phyloP scores from a whole-genome alignment of 805 yeast species.

The Starmerella ratchasimensis region DNA sequence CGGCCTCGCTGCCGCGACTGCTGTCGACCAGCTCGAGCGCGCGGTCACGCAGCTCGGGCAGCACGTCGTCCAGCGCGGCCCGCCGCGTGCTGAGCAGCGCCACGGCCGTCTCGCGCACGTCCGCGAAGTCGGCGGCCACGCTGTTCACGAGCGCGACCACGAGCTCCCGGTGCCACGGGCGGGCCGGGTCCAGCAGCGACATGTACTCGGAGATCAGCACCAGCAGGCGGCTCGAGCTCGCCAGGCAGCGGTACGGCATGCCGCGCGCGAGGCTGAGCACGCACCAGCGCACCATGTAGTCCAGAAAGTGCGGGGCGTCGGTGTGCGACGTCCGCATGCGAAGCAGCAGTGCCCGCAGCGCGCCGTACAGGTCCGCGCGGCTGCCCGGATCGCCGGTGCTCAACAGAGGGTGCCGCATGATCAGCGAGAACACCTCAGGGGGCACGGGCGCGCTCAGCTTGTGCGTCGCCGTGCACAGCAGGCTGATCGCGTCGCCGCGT shows the following conservation, averaged over 20 bases:
- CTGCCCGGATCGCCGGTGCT: conserved; percentile 55
- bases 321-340: conserved; percentile 30
- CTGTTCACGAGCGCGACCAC: conserved; percentile 44
- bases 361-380: conserved; percentile 50
- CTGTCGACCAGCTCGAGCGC: conserved; percentile 6
- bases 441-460: conserved; percentile 49
- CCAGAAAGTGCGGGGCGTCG: conserved; percentile 32
- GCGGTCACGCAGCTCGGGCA: not conserved
- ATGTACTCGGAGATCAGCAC: conserved; percentile 31
- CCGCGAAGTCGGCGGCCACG: conserved; percentile 60
- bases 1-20: conserved; percentile 14
- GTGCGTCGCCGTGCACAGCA: conserved; percentile 36
- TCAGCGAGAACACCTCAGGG: conserved; percentile 30
- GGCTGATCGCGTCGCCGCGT: conserved; percentile 10
- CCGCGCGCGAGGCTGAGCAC: conserved; percentile 39
- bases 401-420: conserved; percentile 38
- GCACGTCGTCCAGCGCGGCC: not conserved
- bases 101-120: conserved; percentile 45
- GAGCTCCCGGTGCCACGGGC: conserved; percentile 16
- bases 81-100: conserved; percentile 33
- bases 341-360: conserved; percentile 45
- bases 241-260: conserved; percentile 40
- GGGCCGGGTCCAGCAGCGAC: not conserved
- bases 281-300: conserved; percentile 29
- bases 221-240: conserved; percentile 38